Evolutionary conservation across 2,329 filamentous ascomycete genomes (phyloP), one percentile per base, ranked within the genome.

Genomic region (Aspergillus luchuensis): DNA sequence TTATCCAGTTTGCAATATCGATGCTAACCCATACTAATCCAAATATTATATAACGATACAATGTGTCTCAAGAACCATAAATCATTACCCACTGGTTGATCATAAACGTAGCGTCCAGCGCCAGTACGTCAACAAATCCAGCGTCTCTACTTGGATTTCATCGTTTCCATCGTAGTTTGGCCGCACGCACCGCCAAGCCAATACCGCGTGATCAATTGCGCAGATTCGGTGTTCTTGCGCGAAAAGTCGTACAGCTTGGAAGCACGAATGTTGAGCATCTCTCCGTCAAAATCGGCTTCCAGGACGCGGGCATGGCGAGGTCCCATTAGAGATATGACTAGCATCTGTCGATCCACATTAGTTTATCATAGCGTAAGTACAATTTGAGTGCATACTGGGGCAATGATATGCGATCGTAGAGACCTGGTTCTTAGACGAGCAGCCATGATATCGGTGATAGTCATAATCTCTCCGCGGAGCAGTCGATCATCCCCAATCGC

Each of bases 171-270:
- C 55, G 36, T 30, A 33, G 52, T 62, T 41, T 25, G 15, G 21
- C 56, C 60, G 30, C 56, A 52, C 5, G 56, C 60, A 41, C 43
- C 51, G 5, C 56, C 56, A 3, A 63, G 13, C 58, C 58, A 61
- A 41, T 56, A 63, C 6, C 58, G 61, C 3, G 38, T 48, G 5
- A 63, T 45, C 15, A 53, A 25, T 13, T 56, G 30, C 19, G 52
- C 30, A 17, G 54, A 30, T 7, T 39, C 39, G 0, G 45, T 51
- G 21, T 61, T 55, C n/a, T 38, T 45, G 17, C 58, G 13, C 8
- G 49, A 49, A 19, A 63, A 51, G 38, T 61, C 61, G 17, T 59
- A 63, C 19, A 61, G 28, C 39, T 49, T 52, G 21, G 59, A 56
- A 17, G 23, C 25, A 8, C 61, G 52, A 15, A 63, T 53, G 13